phyloP scores from a whole-genome alignment of 768 basidiomycete species.

The Termitomyces sp. region DNA sequence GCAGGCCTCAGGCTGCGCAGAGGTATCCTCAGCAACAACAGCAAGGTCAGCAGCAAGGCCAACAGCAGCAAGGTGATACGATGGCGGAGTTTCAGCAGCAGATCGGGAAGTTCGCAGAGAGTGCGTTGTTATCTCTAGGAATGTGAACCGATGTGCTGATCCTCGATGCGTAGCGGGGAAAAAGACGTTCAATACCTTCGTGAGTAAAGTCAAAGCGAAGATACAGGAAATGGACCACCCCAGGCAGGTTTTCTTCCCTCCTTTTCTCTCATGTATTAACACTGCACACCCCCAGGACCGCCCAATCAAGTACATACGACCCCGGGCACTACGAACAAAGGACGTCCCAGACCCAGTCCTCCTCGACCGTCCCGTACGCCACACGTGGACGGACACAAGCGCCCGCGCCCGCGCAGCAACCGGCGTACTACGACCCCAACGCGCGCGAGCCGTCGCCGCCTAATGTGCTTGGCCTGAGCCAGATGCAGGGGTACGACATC shows the following conservation, averaged over 20 bases:
- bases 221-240: conserved; percentile 75
- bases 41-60: neutral
- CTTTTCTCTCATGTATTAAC: neutral
- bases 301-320: conserved; percentile 6
- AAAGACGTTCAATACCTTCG: conserved; percentile 68
- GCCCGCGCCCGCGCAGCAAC: conserved; percentile 16
- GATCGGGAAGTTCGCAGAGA: conserved; percentile 72
- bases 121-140: conserved; percentile 38
- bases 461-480: neutral
- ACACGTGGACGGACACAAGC: conserved; percentile 2
- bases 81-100: conserved; percentile 72
- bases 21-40: conserved; percentile 14
- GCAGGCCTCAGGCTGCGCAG: neutral
- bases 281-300: conserved; percentile 2
- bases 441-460: conserved; percentile 10
- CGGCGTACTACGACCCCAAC: conserved; percentile 31
- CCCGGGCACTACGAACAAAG: conserved; percentile 10
- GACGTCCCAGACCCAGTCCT: conserved; percentile 1
- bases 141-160: neutral
- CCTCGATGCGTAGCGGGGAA: conserved; percentile 60
- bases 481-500: conserved; percentile 17
- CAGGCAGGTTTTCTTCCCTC: conserved; percentile 21
- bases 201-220: conserved; percentile 81
- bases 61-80: conserved; percentile 33
- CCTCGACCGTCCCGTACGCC: conserved; percentile 3